These are phyloP conservation scores for Penicillium sp. DNA, from an alignment of 2,329 filamentous ascomycete species.

Conservation along the genomic window DNA sequence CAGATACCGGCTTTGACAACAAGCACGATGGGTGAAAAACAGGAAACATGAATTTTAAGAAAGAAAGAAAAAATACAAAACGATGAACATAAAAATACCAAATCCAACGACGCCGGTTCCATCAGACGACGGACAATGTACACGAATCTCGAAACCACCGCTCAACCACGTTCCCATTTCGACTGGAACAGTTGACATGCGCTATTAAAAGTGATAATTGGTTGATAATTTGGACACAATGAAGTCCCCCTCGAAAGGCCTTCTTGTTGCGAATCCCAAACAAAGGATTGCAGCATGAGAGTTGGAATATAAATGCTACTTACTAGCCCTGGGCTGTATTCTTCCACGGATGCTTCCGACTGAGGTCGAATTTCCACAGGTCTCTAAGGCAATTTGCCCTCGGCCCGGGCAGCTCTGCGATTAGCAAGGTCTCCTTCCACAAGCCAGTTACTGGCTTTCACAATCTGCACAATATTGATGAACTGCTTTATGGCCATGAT, in stretches of 20 bases:
- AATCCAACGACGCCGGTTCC: conserved; percentile 7
- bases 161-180: neutral
- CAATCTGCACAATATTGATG: conserved; percentile 89
- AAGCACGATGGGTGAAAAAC: neutral
- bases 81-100: conserved; percentile 3
- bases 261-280: neutral
- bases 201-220: conserved; percentile 14
- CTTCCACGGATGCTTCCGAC: neutral
- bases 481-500: conserved; percentile 89
- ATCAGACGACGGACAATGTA: conserved; percentile 11
- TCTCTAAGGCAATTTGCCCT: conserved; percentile 20
- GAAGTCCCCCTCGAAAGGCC: neutral
- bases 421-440: conserved; percentile 80
- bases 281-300: neutral
- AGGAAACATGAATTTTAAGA: conserved; percentile 10
- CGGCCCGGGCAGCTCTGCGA: conserved; percentile 50
- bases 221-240: neutral
- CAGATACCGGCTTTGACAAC: neutral
- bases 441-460: conserved; percentile 88
- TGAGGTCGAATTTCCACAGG: neutral
- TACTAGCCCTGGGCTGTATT: neutral
- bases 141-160: neutral
- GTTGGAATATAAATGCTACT: neutral
- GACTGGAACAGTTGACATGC: conserved; percentile 6
- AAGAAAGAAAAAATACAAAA: conserved; percentile 14